Conservation (phyloP, 176 grass and related monocot species). For the Saccharum spontaneum region DNA sequence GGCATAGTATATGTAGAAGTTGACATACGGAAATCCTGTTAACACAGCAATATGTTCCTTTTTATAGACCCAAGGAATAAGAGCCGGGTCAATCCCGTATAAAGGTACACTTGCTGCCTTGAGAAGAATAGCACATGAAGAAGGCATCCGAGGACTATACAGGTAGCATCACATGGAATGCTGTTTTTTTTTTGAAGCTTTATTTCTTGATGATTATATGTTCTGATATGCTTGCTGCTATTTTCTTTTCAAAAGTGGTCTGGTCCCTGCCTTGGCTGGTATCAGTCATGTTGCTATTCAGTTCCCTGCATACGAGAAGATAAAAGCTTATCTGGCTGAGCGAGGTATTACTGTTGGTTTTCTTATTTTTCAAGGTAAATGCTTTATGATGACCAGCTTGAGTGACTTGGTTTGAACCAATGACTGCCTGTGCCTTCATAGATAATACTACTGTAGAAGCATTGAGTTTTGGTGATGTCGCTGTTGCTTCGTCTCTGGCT, state of each 20-base stretch:
- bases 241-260: conserved; percentile 58
- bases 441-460: conserved; percentile 89
- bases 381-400: conserved; percentile 9
- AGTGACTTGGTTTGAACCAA: conserved; percentile 13
- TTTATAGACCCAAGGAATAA: conserved; percentile 82
- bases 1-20: not conserved
- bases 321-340: conserved; percentile 89
- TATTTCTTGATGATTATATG: not conserved
- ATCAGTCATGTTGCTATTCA: conserved; percentile 98
- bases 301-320: conserved; percentile 90
- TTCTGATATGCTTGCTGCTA: conserved; percentile 23
- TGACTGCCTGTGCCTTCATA: conserved; percentile 43
- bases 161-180: conserved; percentile 46
- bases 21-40: not conserved
- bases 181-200: not conserved
- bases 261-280: conserved; percentile 91
- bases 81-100: conserved; percentile 57
- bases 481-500: conserved; percentile 92
- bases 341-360: conserved; percentile 51
- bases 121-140: conserved; percentile 77
- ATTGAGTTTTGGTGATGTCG: conserved; percentile 84
- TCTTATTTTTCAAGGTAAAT: not conserved
- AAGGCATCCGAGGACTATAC: conserved; percentile 90
- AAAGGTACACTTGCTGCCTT: conserved; percentile 76
- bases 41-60: conserved; percentile 9